Evolutionary conservation across 768 basidiomycete genomes (phyloP).

Genomic region (Podaxis carcinomalis): DNA sequence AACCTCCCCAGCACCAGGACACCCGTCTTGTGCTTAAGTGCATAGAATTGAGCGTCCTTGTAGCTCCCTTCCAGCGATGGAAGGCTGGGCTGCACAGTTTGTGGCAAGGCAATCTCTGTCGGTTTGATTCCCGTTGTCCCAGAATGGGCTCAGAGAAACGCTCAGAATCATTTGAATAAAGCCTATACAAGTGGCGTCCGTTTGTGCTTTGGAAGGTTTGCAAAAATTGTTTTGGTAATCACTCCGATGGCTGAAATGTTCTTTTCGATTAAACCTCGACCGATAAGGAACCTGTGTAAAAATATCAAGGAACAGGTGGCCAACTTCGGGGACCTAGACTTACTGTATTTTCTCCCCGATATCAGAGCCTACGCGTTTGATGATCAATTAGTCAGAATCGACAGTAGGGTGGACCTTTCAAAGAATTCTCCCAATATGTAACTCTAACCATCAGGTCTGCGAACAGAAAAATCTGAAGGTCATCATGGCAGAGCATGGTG

Average conservation of each 20-base stretch:
- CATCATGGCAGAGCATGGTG: not conserved
- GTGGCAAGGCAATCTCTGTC: constrained; percentile 40
- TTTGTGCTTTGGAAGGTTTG: constrained; percentile 38
- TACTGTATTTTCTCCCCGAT: constrained; percentile 41
- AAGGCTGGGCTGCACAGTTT: constrained; percentile 31
- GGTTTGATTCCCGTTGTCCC: constrained; percentile 23
- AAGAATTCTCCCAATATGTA: constrained; percentile 54
- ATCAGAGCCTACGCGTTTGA: constrained; percentile 34
- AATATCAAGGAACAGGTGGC: not conserved
- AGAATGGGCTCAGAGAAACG: constrained; percentile 24
- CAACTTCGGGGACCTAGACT: constrained; percentile 13
- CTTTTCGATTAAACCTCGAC: constrained; percentile 35
- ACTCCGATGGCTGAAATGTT: not conserved
- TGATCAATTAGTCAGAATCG: constrained; percentile 43
- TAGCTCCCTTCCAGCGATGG: constrained; percentile 39
- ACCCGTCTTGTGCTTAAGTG: constrained; percentile 47
- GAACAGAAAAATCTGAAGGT: constrained; percentile 35
- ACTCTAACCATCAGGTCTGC: constrained; percentile 32
- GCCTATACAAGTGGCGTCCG: constrained; percentile 33
- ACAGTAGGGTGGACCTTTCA: constrained; percentile 46
- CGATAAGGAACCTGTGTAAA: constrained; percentile 49
- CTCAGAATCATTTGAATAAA: constrained; percentile 17
- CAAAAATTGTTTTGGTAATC: constrained; percentile 4
- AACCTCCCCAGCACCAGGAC: constrained; percentile 58
- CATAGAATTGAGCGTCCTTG: constrained; percentile 50